These are phyloP conservation scores for Leucogyrophana mollusca DNA, from an alignment of 768 basidiomycete species.

Conservation along the genomic window DNA sequence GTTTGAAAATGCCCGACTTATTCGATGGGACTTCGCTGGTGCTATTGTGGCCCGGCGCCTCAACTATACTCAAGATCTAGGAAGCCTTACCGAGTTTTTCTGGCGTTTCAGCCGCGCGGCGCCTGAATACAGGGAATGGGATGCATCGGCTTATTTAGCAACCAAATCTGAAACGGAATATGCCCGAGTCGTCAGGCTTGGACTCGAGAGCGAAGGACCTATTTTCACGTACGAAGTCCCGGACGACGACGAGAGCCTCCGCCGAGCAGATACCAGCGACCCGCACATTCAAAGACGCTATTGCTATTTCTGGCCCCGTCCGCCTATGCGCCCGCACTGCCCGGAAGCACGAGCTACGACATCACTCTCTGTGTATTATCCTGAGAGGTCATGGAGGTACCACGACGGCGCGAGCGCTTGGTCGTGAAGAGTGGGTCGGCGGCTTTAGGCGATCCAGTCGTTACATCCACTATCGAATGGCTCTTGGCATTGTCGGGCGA, in stretches of 20 bases:
- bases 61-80: conserved; percentile 15
- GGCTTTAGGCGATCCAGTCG: too few species aligned
- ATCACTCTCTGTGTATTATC: too few species aligned
- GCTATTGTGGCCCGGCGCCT: conserved; percentile 24
- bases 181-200: conserved; percentile 1
- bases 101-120: conserved; percentile 18
- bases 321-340: too few species aligned
- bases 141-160: conserved; percentile 22
- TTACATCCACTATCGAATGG: conserved; percentile 4
- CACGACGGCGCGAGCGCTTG: conserved; percentile 6
- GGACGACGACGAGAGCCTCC: conserved; percentile 21
- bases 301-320: too few species aligned
- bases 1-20: conserved; percentile 24
- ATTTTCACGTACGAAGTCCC: conserved; percentile 8
- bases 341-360: too few species aligned
- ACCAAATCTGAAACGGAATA: conserved; percentile 10
- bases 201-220: neutral
- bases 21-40: conserved; percentile 35
- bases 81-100: conserved; percentile 22
- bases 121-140: conserved; percentile 16
- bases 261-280: conserved; percentile 15
- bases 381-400: too few species aligned
- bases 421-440: neutral
- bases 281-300: too few species aligned
- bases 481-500: conserved; percentile 1